phyloP scores from a whole-genome alignment of 768 basidiomycete genomes.

The Crassisporium funariophilum region DNA sequence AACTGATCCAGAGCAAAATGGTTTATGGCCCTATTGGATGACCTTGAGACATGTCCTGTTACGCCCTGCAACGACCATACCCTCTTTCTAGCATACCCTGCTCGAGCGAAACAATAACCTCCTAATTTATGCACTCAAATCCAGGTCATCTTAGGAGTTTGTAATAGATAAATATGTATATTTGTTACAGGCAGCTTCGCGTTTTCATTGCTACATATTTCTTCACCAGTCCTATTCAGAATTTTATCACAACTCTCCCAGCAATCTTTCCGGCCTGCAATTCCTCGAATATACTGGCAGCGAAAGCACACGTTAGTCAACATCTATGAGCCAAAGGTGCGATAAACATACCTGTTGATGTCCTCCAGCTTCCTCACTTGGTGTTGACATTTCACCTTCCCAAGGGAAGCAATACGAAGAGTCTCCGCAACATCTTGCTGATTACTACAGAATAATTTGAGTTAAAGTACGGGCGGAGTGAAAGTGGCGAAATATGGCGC shows the following conservation, averaged over 20 bases:
- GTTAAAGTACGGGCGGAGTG: not conserved
- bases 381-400: conserved; percentile 65
- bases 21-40: conserved; percentile 11
- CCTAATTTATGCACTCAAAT: too few relatives aligned
- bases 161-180: too few relatives aligned
- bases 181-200: too few relatives aligned
- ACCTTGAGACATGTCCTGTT: too few relatives aligned
- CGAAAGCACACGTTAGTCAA: not conserved
- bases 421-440: conserved; percentile 83
- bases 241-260: conserved; percentile 33
- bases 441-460: conserved; percentile 44
- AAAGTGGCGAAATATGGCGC: not conserved
- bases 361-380: conserved; percentile 47
- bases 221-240: conserved; percentile 12
- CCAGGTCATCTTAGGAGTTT: too few relatives aligned
- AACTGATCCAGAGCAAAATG: conserved; percentile 13
- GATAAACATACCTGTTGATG: conserved; percentile 47
- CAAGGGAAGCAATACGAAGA: conserved; percentile 66
- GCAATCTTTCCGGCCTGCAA: conserved; percentile 32
- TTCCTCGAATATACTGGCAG: conserved; percentile 28
- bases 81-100: not conserved
- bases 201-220: not conserved
- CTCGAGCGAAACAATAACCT: too few relatives aligned
- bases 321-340: not conserved
- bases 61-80: too few relatives aligned